phyloP scores from a whole-genome alignment of 352 stramenopile genomes.

The Globisporangium emineosum region DNA sequence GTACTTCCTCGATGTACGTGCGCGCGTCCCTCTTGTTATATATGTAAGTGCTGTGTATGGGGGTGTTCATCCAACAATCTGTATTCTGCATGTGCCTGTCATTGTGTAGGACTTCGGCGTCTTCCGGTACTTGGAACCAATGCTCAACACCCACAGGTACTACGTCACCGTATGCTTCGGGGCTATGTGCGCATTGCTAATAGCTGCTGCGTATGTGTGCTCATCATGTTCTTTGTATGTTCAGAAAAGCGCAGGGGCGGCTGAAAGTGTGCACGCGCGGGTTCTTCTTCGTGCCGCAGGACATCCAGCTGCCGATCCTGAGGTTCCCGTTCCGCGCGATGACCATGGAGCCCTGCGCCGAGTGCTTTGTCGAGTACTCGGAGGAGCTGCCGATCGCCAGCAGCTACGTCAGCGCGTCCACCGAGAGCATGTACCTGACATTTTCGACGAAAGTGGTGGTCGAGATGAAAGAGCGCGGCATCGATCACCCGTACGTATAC shows the following conservation, averaged over 20 bases:
- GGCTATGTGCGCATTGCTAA: background rate
- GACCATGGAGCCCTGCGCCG: slow-evolving; percentile 38
- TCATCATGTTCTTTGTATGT: slow-evolving; percentile 51
- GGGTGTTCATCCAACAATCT: background rate
- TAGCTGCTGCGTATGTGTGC: slow-evolving; percentile 42
- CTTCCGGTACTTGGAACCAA: slow-evolving; percentile 52
- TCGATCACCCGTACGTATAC: slow-evolving; percentile 79
- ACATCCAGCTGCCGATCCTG: slow-evolving; percentile 73
- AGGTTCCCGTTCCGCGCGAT: slow-evolving; percentile 89
- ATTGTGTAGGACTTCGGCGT: slow-evolving; percentile 58
- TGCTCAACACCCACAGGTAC: slow-evolving; percentile 24
- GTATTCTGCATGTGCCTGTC: background rate
- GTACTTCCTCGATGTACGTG: slow-evolving; percentile 47
- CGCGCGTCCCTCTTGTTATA: background rate
- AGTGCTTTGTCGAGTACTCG: slow-evolving; percentile 37
- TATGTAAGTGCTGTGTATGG: background rate
- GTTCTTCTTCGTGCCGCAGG: slow-evolving; percentile 92
- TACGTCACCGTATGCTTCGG: background rate
- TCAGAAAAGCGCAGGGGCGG: slow-evolving; percentile 66
- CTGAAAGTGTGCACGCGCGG: slow-evolving; percentile 88
- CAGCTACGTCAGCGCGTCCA: slow-evolving; percentile 8
- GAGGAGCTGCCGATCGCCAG: background rate
- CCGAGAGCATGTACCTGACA: slow-evolving; percentile 37
- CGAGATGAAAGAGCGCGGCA: slow-evolving; percentile 86
- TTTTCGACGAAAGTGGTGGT: slow-evolving; percentile 54